phyloP scores from a whole-genome alignment of 768 basidiomycete genomes.

The Amanita pallidorosea region DNA sequence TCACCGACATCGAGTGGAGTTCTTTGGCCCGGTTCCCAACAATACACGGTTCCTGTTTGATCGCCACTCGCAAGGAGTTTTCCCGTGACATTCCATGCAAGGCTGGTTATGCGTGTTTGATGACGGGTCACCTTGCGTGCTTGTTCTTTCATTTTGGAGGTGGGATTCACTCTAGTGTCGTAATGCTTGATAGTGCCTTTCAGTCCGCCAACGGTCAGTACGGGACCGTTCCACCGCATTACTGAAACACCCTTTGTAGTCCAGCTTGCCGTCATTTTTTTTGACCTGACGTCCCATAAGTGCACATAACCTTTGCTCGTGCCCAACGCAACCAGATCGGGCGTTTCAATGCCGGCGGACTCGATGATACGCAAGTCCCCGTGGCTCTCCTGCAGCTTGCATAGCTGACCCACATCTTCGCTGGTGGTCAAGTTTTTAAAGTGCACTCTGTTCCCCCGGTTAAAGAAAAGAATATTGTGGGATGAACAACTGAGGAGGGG shows the following conservation, averaged over 20 bases:
- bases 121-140: constrained; percentile 59
- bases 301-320: constrained; percentile 56
- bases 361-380: constrained; percentile 35
- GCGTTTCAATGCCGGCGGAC: constrained; percentile 22
- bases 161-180: constrained; percentile 47
- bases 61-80: constrained; percentile 69
- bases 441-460: constrained; percentile 44
- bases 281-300: constrained; percentile 58
- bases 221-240: constrained; percentile 55
- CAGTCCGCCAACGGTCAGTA: constrained; percentile 53
- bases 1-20: constrained; percentile 46
- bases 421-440: constrained; percentile 31
- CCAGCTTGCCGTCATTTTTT: constrained; percentile 43
- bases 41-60: constrained; percentile 61
- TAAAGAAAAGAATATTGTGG: constrained; percentile 35
- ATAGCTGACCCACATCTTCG: constrained; percentile 39
- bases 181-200: constrained; percentile 70
- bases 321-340: constrained; percentile 45
- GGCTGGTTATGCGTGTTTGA: constrained; percentile 49
- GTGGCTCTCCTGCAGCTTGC: constrained; percentile 33
- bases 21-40: constrained; percentile 58
- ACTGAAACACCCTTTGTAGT: constrained; percentile 49
- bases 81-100: constrained; percentile 61
- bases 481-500: constrained; percentile 32
- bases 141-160: constrained; percentile 45